These are phyloP conservation scores for Panicum hallii DNA, from an alignment of 202 grass and related monocot species.

Conservation along the genomic window DNA sequence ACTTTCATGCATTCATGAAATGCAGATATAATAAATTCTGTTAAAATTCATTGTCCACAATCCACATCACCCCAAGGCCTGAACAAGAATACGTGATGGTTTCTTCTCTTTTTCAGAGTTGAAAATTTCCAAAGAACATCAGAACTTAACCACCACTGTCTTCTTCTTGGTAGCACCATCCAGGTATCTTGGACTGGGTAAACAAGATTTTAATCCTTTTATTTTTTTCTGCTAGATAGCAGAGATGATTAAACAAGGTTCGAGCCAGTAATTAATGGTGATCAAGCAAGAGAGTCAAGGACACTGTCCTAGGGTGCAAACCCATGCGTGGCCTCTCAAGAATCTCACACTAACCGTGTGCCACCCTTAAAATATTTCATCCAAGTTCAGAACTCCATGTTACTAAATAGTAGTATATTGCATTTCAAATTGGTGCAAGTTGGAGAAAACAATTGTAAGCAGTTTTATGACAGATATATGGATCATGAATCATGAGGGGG, in stretches of 20 bases:
- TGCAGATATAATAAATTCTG: constrained; percentile 2
- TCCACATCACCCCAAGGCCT: constrained; percentile 40
- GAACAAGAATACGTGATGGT: background rate
- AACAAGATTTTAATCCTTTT: constrained; percentile 10
- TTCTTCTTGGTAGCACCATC: constrained; percentile 53
- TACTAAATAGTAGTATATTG: constrained; percentile 4
- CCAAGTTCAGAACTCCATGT: constrained; percentile 31
- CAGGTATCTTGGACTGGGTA: constrained; percentile 51
- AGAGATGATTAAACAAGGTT: constrained; percentile 25
- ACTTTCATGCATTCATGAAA: constrained; percentile 13
- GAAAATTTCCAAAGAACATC: constrained; percentile 35
- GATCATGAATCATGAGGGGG: constrained; percentile 23
- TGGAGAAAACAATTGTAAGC: constrained; percentile 17
- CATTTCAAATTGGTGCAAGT: constrained; percentile 11
- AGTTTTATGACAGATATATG: constrained; percentile 45
- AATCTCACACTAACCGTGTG: constrained; percentile 35
- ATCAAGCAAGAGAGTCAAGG: constrained; percentile 33
- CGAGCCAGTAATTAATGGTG: constrained; percentile 7
- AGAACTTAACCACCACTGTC: constrained; percentile 53
- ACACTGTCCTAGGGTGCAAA: constrained; percentile 32
- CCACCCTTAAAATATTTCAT: constrained; percentile 14
- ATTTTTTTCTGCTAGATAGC: constrained; percentile 7
- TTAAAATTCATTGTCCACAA: background rate
- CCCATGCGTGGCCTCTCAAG: constrained; percentile 28
- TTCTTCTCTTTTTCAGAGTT: constrained; percentile 24